phyloP scores from a whole-genome alignment of 2,329 filamentous ascomycete species.

The Monosporascus sp. region DNA sequence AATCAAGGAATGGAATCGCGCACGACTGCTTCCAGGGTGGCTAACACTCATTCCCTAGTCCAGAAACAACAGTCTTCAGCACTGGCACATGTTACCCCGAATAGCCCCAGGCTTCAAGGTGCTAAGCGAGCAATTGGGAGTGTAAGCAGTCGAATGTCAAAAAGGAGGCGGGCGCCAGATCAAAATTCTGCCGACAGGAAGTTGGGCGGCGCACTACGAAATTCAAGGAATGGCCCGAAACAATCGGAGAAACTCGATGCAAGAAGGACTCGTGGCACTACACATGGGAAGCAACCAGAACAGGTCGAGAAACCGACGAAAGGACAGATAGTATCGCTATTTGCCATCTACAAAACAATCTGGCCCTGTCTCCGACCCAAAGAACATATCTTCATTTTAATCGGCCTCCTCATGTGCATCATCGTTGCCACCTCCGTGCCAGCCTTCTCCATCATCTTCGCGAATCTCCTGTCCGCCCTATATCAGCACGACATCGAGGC shows the following conservation, averaged over 20 bases:
- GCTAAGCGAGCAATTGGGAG: neutral
- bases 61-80: neutral
- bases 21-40: slow-evolving; percentile 1
- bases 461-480: slow-evolving; percentile 67
- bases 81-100: neutral
- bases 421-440: slow-evolving; percentile 65
- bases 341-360: slow-evolving; percentile 60
- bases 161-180: neutral
- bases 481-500: slow-evolving; percentile 51
- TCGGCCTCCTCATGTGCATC: slow-evolving; percentile 57
- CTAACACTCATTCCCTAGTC: neutral
- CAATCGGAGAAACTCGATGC: neutral
- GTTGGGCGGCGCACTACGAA: neutral
- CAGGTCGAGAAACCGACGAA: neutral
- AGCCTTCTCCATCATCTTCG: slow-evolving; percentile 70
- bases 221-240: neutral
- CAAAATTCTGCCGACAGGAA: neutral
- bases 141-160: neutral
- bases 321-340: slow-evolving; percentile 32
- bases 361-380: slow-evolving; percentile 57
- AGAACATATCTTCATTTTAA: slow-evolving; percentile 49
- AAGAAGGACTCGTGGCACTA: neutral
- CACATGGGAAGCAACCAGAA: neutral
- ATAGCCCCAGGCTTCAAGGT: neutral
- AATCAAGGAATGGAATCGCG: neutral